These are phyloP conservation scores for Vitis hybrid DNA, from an alignment of 177 flowering plant species.

Conservation along the genomic window DNA sequence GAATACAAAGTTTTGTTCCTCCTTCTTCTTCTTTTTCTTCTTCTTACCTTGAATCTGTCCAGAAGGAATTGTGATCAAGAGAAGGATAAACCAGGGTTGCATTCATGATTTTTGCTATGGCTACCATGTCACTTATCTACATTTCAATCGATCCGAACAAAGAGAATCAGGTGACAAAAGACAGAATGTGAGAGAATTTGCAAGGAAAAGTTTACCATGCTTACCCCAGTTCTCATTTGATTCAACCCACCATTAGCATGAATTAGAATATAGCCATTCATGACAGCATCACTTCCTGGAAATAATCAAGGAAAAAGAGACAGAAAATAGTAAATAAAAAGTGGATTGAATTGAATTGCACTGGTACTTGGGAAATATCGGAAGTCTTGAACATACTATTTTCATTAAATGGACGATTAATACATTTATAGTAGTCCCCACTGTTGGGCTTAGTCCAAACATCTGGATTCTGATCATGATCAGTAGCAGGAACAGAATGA, in stretches of 20 bases:
- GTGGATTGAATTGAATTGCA: background rate
- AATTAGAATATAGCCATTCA: conserved; percentile 46
- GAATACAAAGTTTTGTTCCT: background rate
- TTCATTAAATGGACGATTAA: background rate
- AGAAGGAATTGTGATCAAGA: conserved; percentile 45
- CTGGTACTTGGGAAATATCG: background rate
- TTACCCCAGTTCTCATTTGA: conserved; percentile 64
- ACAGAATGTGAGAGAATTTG: too few species aligned
- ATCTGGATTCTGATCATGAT: background rate
- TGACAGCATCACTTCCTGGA: conserved; percentile 16
- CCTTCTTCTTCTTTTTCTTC: too few species aligned
- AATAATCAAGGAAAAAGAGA: background rate
- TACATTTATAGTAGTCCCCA: conserved; percentile 9
- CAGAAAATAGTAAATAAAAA: too few species aligned
- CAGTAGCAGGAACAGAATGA: too few species aligned
- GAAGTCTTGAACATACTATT: background rate
- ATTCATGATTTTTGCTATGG: conserved; percentile 53
- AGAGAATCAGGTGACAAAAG: too few species aligned
- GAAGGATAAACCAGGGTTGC: conserved; percentile 53
- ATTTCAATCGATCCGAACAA: background rate
- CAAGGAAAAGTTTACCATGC: background rate
- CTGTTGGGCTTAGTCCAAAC: conserved; percentile 12
- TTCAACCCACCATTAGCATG: conserved; percentile 64
- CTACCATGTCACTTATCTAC: conserved; percentile 63
- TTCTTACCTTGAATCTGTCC: conserved; percentile 54